Evolutionary conservation across 164 flowering plant species (phyloP).

Genomic region (Stephania yunnanensis): DNA sequence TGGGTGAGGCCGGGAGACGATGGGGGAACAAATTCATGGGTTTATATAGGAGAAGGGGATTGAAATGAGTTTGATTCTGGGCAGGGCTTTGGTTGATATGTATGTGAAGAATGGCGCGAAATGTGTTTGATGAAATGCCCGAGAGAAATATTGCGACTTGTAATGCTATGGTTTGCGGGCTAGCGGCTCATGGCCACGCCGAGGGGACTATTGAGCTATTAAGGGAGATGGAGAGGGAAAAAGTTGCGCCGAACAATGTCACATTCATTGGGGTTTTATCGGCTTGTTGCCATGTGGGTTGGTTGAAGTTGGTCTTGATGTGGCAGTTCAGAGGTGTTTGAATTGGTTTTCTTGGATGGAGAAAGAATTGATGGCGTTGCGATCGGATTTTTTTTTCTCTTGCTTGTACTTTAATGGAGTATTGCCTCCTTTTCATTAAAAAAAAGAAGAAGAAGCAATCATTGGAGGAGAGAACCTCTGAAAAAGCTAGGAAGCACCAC

Average conservation of each 20-base stretch:
- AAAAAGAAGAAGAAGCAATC: no score
- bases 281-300: conserved; percentile 69
- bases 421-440: no score
- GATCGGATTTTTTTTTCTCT: no score
- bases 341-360: conserved; percentile 1
- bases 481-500: no score
- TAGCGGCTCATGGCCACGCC: conserved; percentile 57
- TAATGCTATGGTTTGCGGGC: conserved; percentile 66
- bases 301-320: conserved; percentile 36
- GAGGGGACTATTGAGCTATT: conserved; percentile 41
- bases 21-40: conserved; percentile 43
- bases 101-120: conserved; percentile 52
- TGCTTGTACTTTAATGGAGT: no score
- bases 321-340: conserved; percentile 13
- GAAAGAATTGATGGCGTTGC: conserved; percentile 35
- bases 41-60: conserved; percentile 34
- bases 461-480: no score
- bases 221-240: conserved; percentile 25
- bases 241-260: conserved; percentile 35
- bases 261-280: conserved; percentile 56
- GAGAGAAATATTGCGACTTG: conserved; percentile 47
- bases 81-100: conserved; percentile 64
- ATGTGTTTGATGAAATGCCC: conserved; percentile 38
- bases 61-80: conserved; percentile 46
- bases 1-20: neutral